Evolutionary conservation across 768 basidiomycete species (phyloP).

Genomic region (Holtermanniella nyarrowii): DNA sequence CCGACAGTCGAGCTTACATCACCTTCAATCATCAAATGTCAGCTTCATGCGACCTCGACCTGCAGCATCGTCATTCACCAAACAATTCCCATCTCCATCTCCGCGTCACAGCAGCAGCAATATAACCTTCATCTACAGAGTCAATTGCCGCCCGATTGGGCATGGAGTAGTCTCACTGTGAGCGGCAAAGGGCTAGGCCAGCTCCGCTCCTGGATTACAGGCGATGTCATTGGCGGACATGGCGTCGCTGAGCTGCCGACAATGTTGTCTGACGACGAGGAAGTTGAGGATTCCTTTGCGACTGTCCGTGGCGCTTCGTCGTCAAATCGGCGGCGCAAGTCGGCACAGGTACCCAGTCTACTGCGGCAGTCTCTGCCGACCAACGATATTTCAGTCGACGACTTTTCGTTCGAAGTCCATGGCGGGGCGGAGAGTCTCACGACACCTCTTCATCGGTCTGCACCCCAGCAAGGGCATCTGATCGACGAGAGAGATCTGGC

Average conservation of each 20-base stretch:
- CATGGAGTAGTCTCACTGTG: not conserved
- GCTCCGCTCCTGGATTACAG: not conserved
- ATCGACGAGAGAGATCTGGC: not conserved
- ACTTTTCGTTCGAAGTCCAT: not conserved
- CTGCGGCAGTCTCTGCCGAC: not conserved
- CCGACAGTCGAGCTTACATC: not conserved
- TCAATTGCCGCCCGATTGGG: not conserved
- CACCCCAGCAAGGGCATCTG: not conserved
- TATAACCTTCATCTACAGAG: not conserved
- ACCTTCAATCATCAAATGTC: not conserved
- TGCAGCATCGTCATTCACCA: not conserved
- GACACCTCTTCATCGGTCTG: not conserved
- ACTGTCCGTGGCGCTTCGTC: not conserved
- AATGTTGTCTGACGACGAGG: not conserved
- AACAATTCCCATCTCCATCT: not conserved
- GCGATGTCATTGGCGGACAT: not conserved
- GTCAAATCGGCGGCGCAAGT: not conserved
- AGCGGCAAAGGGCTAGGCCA: not conserved
- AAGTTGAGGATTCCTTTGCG: not conserved
- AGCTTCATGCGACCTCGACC: not conserved
- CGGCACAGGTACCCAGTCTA: not conserved
- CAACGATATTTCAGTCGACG: not conserved
- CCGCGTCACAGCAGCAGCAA: not conserved
- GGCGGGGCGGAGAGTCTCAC: not conserved
- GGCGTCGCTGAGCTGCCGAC: not conserved